Conservation (phyloP, 2,329 filamentous ascomycete genomes). For the Diaporthe ilicicola region DNA sequence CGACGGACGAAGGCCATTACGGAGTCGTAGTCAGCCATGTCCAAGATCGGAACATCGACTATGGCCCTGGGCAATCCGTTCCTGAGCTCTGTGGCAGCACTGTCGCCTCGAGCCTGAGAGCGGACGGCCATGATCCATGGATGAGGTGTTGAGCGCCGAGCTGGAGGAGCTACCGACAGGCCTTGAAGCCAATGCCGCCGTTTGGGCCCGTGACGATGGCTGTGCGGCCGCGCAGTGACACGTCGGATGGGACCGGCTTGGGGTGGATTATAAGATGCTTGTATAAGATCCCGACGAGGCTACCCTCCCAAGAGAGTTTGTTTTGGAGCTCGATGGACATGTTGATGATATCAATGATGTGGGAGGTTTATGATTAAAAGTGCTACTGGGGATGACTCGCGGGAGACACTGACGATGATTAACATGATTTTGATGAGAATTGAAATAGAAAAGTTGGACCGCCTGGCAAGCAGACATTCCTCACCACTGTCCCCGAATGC, state of each 20-base stretch:
- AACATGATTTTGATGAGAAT: no score
- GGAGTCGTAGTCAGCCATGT: conserved; percentile 19
- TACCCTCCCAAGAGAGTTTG: no score
- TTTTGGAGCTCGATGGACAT: no score
- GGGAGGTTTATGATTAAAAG: no score
- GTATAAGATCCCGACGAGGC: no score
- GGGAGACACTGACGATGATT: no score
- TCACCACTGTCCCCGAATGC: no score
- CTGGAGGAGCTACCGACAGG: conserved; percentile 27
- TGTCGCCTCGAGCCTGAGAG: conserved; percentile 40
- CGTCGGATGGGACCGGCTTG: background rate
- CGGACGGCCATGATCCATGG: conserved; percentile 60
- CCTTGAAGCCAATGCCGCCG: conserved; percentile 1
- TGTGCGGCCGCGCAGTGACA: background rate
- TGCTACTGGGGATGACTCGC: no score
- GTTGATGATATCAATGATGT: no score
- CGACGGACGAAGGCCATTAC: conserved; percentile 34
- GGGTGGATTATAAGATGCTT: background rate
- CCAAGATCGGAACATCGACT: conserved; percentile 20
- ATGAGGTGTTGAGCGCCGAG: conserved; percentile 39
- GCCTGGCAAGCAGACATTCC: no score
- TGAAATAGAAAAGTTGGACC: no score
- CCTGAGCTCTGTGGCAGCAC: conserved; percentile 51
- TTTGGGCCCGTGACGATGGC: conserved; percentile 13
- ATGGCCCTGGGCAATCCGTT: conserved; percentile 34